A percentile compares a stretch with the other conserved stretches of the same genome.
These are phyloP conservation scores for Brassica balearica DNA, from an alignment of 441 rosid species.

Conservation along the genomic window DNA sequence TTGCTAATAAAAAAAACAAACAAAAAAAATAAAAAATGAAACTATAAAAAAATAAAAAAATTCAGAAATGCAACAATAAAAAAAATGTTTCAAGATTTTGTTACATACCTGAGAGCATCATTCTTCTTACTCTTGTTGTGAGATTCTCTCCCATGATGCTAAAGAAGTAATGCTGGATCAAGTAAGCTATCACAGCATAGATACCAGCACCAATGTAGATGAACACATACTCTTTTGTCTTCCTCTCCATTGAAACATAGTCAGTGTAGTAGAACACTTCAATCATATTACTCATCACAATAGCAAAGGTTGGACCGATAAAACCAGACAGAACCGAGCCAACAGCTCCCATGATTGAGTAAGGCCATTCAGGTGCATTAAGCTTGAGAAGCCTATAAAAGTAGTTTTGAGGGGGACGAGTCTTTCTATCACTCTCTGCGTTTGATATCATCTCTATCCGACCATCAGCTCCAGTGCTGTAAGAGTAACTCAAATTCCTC, in stretches of 20 bases:
- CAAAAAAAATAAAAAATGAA: too few relatives aligned
- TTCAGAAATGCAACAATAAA: neutral
- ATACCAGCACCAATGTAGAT: constrained; percentile 95
- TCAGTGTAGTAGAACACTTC: constrained; percentile 96
- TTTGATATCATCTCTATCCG: constrained; percentile 98
- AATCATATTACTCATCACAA: constrained; percentile 97
- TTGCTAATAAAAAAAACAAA: constrained; percentile 56
- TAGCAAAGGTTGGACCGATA: constrained; percentile 94
- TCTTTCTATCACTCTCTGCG: constrained; percentile 94
- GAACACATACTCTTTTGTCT: constrained; percentile 94
- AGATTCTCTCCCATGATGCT: constrained; percentile 99
- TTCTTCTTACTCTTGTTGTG: constrained; percentile 95
- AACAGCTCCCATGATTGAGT: constrained; percentile 92
- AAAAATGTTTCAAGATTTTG: neutral
- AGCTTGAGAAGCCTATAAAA: constrained; percentile 92
- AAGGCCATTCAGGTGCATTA: constrained; percentile 99
- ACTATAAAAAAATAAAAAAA: neutral
- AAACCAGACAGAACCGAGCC: constrained; percentile 96
- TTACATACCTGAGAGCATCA: constrained; percentile 96
- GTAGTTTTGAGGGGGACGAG: constrained; percentile 85
- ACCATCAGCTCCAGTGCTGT: constrained; percentile 98
- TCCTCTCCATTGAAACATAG: constrained; percentile 88
- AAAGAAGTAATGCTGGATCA: constrained; percentile 99
- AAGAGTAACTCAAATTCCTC: constrained; percentile 93
- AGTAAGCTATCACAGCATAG: constrained; percentile 89